These are phyloP conservation scores for Guadua angustifolia DNA, from an alignment of 176 grass and related monocot species.

Conservation along the genomic window DNA sequence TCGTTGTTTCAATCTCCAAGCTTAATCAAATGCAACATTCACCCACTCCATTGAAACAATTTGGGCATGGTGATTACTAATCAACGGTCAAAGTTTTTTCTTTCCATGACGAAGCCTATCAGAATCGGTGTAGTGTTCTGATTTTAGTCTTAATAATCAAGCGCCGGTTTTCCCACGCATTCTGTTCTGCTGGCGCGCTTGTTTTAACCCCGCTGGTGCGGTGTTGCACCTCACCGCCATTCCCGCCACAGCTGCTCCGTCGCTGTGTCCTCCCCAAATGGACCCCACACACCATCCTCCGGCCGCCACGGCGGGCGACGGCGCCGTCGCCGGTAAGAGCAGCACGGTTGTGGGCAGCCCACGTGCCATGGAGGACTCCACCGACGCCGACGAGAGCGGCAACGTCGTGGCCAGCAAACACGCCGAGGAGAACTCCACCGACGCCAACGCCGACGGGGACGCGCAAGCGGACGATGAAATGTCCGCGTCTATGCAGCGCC, in stretches of 20 bases:
- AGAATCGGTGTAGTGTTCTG: no score
- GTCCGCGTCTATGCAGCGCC: background rate
- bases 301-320: background rate
- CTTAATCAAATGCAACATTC: background rate
- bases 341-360: background rate
- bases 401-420: background rate
- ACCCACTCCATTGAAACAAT: background rate
- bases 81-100: no score
- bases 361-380: background rate
- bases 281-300: background rate
- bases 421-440: background rate
- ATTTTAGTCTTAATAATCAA: background rate
- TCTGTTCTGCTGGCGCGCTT: background rate
- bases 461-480: background rate
- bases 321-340: background rate
- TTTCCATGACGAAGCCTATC: no score
- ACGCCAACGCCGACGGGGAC: background rate
- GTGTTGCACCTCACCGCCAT: background rate
- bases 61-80: background rate
- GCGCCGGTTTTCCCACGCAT: background rate
- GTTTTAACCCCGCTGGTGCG: background rate
- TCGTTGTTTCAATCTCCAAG: conserved; percentile 9
- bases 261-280: conserved; percentile 12
- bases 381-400: background rate
- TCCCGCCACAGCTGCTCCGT: background rate